These are phyloP conservation scores for Bidens hawaiensis DNA, from an alignment of 140 eudicot species.

Conservation along the genomic window DNA sequence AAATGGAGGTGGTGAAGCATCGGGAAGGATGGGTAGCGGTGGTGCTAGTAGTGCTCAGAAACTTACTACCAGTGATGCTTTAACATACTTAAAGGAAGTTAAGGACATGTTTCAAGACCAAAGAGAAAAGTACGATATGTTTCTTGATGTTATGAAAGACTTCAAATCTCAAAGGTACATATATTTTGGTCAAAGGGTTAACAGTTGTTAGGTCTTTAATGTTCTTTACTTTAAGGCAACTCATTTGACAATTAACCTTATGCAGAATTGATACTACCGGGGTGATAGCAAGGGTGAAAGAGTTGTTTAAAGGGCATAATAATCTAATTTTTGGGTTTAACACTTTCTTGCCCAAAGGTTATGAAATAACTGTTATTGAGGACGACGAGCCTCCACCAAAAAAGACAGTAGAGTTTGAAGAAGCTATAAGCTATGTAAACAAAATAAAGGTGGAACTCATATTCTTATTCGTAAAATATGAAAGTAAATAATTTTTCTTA, in stretches of 20 bases:
- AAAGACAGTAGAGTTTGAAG: constrained; percentile 71
- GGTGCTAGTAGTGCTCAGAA: constrained; percentile 51
- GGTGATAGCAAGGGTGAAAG: constrained; percentile 84
- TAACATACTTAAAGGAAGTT: constrained; percentile 76
- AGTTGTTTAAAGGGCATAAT: constrained; percentile 77
- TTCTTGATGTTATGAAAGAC: constrained; percentile 65
- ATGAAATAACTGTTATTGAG: constrained; percentile 80
- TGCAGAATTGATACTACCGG: constrained; percentile 84
- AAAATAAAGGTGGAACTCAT: constrained; percentile 56
- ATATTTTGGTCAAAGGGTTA: not conserved
- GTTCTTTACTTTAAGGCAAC: constrained; percentile 1
- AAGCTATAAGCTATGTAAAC: constrained; percentile 61
- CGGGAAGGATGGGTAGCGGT: constrained; percentile 24
- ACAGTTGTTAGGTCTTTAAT: not conserved
- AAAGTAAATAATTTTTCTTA: not conserved
- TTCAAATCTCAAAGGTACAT: constrained; percentile 79
- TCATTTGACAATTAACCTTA: constrained; percentile 12
- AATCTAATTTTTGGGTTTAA: constrained; percentile 75
- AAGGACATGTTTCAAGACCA: constrained; percentile 87
- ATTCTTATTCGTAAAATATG: not conserved
- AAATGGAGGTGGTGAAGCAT: constrained; percentile 31
- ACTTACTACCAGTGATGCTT: constrained; percentile 80
- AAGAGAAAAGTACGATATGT: constrained; percentile 80
- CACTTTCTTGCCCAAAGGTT: constrained; percentile 95
- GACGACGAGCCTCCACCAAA: constrained; percentile 79